phyloP scores from a whole-genome alignment of 176 grass and related monocot genomes.

The Hordeum marinum region DNA sequence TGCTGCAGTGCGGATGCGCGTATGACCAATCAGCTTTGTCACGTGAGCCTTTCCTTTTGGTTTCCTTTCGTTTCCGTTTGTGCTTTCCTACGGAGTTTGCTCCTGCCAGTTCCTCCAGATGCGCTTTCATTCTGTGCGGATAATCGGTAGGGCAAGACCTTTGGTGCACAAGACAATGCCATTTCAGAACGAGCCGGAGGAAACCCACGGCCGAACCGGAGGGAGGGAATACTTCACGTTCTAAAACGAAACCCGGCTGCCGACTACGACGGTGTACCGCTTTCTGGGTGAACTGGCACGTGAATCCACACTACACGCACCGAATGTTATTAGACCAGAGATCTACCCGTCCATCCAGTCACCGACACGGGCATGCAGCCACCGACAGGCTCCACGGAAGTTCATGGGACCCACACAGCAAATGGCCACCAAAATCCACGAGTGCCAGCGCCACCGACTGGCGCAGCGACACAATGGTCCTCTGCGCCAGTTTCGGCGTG shows the following conservation, averaged over 20 bases:
- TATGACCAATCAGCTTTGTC: neutral
- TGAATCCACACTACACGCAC: neutral
- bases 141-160: neutral
- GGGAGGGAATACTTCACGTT: too few relatives aligned
- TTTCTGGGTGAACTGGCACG: neutral
- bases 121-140: too few relatives aligned
- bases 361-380: neutral
- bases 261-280: too few relatives aligned
- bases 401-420: neutral
- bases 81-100: neutral
- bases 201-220: neutral
- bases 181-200: too few relatives aligned
- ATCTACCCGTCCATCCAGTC: neutral
- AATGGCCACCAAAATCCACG: neutral
- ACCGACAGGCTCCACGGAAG: constrained; percentile 22
- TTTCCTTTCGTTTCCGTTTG: neutral
- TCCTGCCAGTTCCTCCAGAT: neutral
- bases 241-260: neutral
- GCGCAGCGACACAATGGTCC: neutral
- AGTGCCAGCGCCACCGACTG: neutral
- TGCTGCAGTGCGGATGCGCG: neutral
- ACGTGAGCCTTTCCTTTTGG: neutral
- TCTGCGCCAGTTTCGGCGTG: neutral
- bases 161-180: neutral
- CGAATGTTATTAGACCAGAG: neutral